Evolutionary conservation across 495 filamentous ascomycete genomes (phyloP), one percentile per base, ranked within the genome.

Genomic region (Neurospora intermedia): DNA sequence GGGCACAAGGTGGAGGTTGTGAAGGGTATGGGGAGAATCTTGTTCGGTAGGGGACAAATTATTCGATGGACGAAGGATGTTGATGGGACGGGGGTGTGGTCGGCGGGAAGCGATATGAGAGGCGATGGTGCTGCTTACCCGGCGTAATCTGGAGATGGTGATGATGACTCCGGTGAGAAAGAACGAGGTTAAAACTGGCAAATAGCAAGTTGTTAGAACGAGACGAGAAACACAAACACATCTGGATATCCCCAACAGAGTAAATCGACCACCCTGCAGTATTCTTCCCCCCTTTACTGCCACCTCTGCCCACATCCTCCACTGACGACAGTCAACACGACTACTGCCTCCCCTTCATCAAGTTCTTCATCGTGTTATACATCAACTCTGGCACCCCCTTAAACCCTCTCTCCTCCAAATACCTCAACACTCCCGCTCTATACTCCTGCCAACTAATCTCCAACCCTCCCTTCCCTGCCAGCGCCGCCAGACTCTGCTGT

Each of bases 11-110:
- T 96, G 2, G 77, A 89, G 81, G 85, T 95, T 15, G 82, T 94
- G 69, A 86, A 48, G 20, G 94, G 90, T 3, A 89, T 87, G 85
- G 80, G 84, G 70, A 86, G 96, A 79, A 84, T 86, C 4, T 82
- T 91, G 82, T 99, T 99, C 86, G 96, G 96, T 3, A 84, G 94
- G 3, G 96, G 96, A 0, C 96, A 99, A 86, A 85, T 98, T 62
- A 94, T 98, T 73, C 84, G 93, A 71, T 88, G 81, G 77, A 81
- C 79, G 40, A 77, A 85, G 72, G 91, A 96, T 84, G 88, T 94
- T 71, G 90, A 93, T 35, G 90, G 89, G 42, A 80, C 83, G 69
- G 82, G 87, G 66, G 88, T 98, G 13, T 97, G 90, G 84, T 93
- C 89, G 75, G 94, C 89, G 2, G 96, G 93, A 23, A 97, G 93